Base-by-base conservation (phyloP, 257 asterid species). In the Ilex aquifolium region DNA sequence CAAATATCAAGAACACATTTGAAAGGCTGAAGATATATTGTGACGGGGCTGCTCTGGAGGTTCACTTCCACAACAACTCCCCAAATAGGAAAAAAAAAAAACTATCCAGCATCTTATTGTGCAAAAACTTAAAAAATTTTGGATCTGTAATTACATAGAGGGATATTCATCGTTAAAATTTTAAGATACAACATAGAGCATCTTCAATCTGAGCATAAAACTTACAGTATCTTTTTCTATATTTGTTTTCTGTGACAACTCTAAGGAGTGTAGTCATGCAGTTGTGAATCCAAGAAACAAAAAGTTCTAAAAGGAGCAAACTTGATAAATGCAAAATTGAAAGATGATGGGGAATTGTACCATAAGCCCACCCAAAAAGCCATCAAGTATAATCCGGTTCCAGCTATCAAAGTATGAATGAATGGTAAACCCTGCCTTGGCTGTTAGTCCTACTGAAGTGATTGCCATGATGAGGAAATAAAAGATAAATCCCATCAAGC, bases 291-390 rank as follows among this genome's bases (percentile, higher is more conserved):
- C 57, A 44, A 57, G 14, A 6, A 54, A 14, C 11, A 53, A 8
- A 13, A 10, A n/a, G 3, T 13, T 13, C 54, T 13, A 52, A n/a
- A 64, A 59, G 59, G 51, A 68, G 63, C 55, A 16, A 14, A 17
- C 13, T 61, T 42, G 52, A 50, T 31, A 67, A 9, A 49, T 16
- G 42, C 44, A 63, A 57, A 32, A 63, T 52, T 30, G 65, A 14
- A 31, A 17, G 48, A 21, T 68, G 59, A 62, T 69, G 13, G 49
- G 59, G 40, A 48, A 36, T 17, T n/a, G 17, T 82, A 90, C 97
- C 96, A 88, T 56, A 63, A 88, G 96, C 56, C 96, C 95, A 12
- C 95, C 88, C 2, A 91, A 71, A 67, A 86, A 71, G 49, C 96
- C 96, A 69, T 91, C 96, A 60, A 91, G 59, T 9, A 83, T 72